Percentiles rank a stretch among this genome's conserved stretches.
Conservation (phyloP, 208 protist genomes). For the Blastocrithidia nonstop region DNA sequence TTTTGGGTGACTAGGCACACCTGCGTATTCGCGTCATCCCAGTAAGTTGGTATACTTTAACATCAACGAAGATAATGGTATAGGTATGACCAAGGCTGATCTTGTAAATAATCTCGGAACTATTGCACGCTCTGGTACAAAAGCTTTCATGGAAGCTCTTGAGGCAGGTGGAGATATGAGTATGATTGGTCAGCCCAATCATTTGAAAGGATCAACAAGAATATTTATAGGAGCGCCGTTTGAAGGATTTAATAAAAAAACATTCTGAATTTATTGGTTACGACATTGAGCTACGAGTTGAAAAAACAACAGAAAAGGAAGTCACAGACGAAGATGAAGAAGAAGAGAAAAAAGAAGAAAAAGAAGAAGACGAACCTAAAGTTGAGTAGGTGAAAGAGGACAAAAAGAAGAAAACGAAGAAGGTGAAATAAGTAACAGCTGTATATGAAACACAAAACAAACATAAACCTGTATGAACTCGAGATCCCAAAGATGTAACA, state of each 20-base stretch:
- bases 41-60: conserved; percentile 81
- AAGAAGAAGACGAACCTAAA: conserved; percentile 25
- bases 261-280: conserved; percentile 99
- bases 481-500: conserved; percentile 86
- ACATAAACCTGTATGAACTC: conserved; percentile 97
- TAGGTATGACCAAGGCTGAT: conserved; percentile 99
- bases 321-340: conserved; percentile 42
- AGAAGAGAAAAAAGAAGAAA: conserved; percentile 44
- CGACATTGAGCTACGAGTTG: conserved; percentile 93
- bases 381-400: conserved; percentile 14
- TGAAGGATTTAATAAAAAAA: conserved; percentile 92
- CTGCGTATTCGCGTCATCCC: conserved; percentile 88
- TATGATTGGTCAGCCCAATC: conserved; percentile 99
- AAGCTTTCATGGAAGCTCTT: conserved; percentile 87
- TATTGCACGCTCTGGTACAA: conserved; percentile 98
- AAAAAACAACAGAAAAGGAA: conserved; percentile 46
- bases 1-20: conserved; percentile 45
- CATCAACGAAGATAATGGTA: conserved; percentile 94
- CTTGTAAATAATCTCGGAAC: conserved; percentile 97
- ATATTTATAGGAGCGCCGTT: conserved; percentile 84
- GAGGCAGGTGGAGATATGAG: conserved; percentile 48
- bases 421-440: conserved; percentile 66
- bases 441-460: conserved; percentile 97
- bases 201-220: conserved; percentile 93
- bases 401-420: conserved; percentile 29